Evolutionary conservation across 208 protist species (phyloP), one percentile per base, ranked within the genome.

Genomic region (Wallacemonas sp.): DNA sequence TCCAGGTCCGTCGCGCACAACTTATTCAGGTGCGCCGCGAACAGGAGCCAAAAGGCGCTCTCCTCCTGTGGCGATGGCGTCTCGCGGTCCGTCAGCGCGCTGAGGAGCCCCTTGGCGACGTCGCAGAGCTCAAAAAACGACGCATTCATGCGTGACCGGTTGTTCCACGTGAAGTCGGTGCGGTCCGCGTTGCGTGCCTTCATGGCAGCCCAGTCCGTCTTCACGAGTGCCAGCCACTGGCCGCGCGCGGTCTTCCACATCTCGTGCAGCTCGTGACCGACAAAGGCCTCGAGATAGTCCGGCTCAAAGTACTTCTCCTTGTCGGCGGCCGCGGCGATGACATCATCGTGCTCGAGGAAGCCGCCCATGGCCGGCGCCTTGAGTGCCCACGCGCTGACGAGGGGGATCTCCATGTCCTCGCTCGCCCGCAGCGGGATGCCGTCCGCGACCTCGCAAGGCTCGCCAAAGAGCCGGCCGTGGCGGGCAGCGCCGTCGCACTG

Each of bases 111-210:
- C 67, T 84, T 92, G 11, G 67, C 89, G 5, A 95, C 87, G 14
- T 97, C 92, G 68, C 92, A 97, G 7, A 96, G 67, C 36, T 94
- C 86, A 57, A 91, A 94, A 69, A 97, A 97, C 29, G 88, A 87
- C 5, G 70, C 36, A 67, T 93, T 93, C 87, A 97, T 91, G 12
- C 74, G 74, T 2, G 86, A 92, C 1, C 36, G 70, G 63, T 95
- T 97, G 55, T 92, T 93, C 90, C 92, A 97, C 29, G 31, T 65
- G 45, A 97, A 93, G 49, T 80, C 62, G 4, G 46, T 79, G 38
- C 90, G 90, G 22, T 74, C 42, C 3, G 87, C 73, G 20, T 79
- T 81, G 20, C 76, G 76, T 20, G 38, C 23, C 3, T 67, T n/a
- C 67, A 87, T 25, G 18, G 61, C 61, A 23, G 72, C 36, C 87